Conservation (phyloP, 805 yeast genomes). For the Metschnikowia kunwiensis region DNA sequence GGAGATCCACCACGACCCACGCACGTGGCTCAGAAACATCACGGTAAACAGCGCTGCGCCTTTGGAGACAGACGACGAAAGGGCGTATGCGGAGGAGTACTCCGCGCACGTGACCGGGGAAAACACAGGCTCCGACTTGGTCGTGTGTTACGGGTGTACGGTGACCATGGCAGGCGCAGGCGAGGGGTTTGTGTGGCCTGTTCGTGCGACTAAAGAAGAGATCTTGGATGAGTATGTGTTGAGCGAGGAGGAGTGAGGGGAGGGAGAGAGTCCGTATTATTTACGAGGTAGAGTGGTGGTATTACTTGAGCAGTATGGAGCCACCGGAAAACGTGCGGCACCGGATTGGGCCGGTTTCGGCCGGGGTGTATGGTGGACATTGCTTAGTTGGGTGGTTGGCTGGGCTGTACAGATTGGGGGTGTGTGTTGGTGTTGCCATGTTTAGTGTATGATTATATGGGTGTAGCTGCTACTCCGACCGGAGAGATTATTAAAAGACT, state of each 20-base stretch:
- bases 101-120: conserved; percentile 9
- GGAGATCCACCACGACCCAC: conserved; percentile 54
- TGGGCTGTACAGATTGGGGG: too few species aligned
- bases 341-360: too few species aligned
- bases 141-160: conserved; percentile 76
- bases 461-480: too few species aligned
- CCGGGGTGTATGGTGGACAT: background rate
- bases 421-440: too few species aligned
- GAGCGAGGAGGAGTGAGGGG: conserved; percentile 30
- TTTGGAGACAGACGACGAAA: conserved; percentile 40
- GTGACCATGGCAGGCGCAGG: conserved; percentile 51
- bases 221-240: conserved; percentile 50
- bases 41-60: conserved; percentile 59
- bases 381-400: too few species aligned
- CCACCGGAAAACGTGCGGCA: too few species aligned
- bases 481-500: too few species aligned
- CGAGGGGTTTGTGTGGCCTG: conserved; percentile 34
- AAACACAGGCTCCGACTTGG: conserved; percentile 8
- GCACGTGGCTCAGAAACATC: conserved; percentile 64
- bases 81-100: conserved; percentile 24
- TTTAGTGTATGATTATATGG: too few species aligned
- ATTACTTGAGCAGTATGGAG: too few species aligned
- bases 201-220: conserved; percentile 28
- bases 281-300: too few species aligned
- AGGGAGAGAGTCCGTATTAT: background rate